Evolutionary conservation across 257 asterid species (phyloP).

Genomic region (Voacanga thouarsii): DNA sequence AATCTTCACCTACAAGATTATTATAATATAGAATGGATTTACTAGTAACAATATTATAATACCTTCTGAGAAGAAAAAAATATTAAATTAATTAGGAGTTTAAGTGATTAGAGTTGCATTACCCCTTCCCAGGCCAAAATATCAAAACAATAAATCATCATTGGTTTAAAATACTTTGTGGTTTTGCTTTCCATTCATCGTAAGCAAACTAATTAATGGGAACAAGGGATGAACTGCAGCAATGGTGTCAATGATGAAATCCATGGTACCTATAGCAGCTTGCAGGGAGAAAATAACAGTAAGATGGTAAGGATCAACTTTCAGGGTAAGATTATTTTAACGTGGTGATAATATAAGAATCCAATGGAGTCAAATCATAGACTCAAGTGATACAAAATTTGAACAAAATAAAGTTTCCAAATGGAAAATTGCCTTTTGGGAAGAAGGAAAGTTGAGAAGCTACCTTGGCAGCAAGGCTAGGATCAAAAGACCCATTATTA

Average conservation of each 20-base stretch:
- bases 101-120: too few relatives aligned
- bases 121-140: too few relatives aligned
- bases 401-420: conserved; percentile 83
- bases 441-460: neutral
- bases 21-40: too few relatives aligned
- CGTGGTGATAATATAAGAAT: neutral
- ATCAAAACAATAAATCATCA: neutral
- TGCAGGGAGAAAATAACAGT: conserved; percentile 13
- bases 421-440: conserved; percentile 46
- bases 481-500: conserved; percentile 71
- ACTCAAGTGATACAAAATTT: conserved; percentile 60
- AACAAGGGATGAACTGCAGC: conserved; percentile 51
- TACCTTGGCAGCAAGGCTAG: conserved; percentile 82
- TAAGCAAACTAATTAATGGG: conserved; percentile 47
- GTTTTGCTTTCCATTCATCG: conserved; percentile 46
- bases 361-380: conserved; percentile 66
- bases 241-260: conserved; percentile 56
- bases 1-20: too few relatives aligned
- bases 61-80: too few relatives aligned
- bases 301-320: neutral
- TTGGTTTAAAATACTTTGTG: neutral
- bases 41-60: too few relatives aligned
- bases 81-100: too few relatives aligned
- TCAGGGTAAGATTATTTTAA: neutral
- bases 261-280: conserved; percentile 59